Evolutionary conservation across 352 stramenopile species (phyloP).

Genomic region (Peronosclerospora sorghi): DNA sequence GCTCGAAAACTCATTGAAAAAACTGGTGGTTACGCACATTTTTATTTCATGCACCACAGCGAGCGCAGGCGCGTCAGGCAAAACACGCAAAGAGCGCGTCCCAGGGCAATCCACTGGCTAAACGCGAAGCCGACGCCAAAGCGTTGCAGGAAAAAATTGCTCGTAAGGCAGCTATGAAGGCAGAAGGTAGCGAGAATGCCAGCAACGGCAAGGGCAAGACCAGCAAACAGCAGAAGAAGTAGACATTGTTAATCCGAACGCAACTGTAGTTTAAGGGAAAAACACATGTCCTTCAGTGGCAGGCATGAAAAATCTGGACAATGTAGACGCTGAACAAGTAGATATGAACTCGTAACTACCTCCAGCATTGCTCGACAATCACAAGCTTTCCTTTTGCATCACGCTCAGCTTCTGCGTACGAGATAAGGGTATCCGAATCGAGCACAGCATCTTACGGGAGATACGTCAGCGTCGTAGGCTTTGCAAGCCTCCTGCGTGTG

Average conservation of each 20-base stretch:
- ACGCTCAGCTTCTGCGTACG: too few relatives aligned
- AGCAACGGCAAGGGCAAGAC: conserved; percentile 27
- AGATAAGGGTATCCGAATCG: too few relatives aligned
- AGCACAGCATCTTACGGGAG: conserved; percentile 39
- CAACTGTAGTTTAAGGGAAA: too few relatives aligned
- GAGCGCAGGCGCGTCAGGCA: conserved; percentile 56
- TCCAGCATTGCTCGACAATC: conserved; percentile 17
- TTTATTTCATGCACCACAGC: conserved; percentile 28
- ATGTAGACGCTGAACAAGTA: too few relatives aligned
- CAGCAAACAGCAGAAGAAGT: conserved; percentile 23
- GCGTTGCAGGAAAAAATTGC: conserved; percentile 77
- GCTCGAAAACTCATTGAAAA: background rate
- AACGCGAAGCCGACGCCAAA: conserved; percentile 62
- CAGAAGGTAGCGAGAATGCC: conserved; percentile 26
- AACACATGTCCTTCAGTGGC: too few relatives aligned
- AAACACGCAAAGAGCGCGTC: conserved; percentile 28
- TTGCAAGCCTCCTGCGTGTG: conserved; percentile 79
- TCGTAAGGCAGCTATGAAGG: conserved; percentile 54
- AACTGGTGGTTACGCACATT: background rate
- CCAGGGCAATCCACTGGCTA: conserved; percentile 48
- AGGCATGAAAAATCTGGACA: too few relatives aligned
- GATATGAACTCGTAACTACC: too few relatives aligned
- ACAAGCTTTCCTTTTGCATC: too few relatives aligned
- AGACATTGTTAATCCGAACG: too few relatives aligned
- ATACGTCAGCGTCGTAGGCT: conserved; percentile 81